Evolutionary conservation across 2,329 filamentous ascomycete genomes (phyloP).

Genomic region (Fusarium armeniacum): DNA sequence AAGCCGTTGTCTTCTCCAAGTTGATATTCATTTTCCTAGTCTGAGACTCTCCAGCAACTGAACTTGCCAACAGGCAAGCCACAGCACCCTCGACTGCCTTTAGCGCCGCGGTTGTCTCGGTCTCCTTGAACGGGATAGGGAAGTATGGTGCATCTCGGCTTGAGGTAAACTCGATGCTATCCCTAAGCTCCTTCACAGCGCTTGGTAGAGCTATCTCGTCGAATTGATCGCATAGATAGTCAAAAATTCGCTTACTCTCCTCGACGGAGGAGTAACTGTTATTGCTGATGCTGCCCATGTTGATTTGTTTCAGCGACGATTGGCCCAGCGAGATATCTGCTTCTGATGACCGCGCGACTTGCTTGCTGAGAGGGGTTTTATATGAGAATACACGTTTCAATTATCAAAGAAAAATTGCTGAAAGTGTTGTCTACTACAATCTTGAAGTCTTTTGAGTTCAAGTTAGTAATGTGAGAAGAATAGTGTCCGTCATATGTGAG

Average conservation of each 20-base stretch:
- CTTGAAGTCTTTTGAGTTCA: neutral
- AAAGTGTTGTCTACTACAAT: neutral
- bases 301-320: constrained; percentile 1
- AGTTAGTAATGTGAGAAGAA: constrained; percentile 1
- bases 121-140: constrained; percentile 64
- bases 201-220: constrained; percentile 51
- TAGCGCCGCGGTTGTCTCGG: constrained; percentile 59
- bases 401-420: neutral
- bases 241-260: constrained; percentile 44
- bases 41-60: constrained; percentile 31
- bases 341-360: neutral
- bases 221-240: constrained; percentile 44
- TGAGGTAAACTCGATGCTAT: constrained; percentile 53
- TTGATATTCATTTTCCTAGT: constrained; percentile 50
- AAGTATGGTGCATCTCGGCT: constrained; percentile 59
- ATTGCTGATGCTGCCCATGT: constrained; percentile 34
- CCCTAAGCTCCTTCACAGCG: constrained; percentile 44
- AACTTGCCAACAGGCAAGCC: constrained; percentile 53
- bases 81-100: constrained; percentile 60
- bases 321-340: constrained; percentile 10
- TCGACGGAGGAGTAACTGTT: constrained; percentile 40
- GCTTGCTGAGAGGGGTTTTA: constrained; percentile 30
- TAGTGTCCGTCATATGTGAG: constrained; percentile 3
- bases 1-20: constrained; percentile 59
- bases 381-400: constrained; percentile 13